A percentile compares a stretch with the other conserved stretches of the same genome.
These are phyloP conservation scores for Vaccinium corymbosum DNA, from an alignment of 148 eudicot species.

Conservation along the genomic window DNA sequence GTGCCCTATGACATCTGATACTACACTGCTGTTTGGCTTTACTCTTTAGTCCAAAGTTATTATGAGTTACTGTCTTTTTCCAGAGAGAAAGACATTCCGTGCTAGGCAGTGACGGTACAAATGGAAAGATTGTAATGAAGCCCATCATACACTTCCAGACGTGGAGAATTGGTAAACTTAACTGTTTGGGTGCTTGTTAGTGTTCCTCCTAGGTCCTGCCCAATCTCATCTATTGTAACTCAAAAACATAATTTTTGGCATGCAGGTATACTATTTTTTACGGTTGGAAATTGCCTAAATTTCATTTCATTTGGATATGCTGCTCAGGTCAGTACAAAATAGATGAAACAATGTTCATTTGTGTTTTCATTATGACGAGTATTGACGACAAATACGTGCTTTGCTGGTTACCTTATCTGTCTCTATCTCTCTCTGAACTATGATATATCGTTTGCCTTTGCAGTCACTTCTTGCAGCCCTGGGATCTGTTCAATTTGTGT, in stretches of 20 bases:
- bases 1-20: background rate
- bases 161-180: constrained; percentile 85
- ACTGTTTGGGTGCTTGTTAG: constrained; percentile 13
- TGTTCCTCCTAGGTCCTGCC: constrained; percentile 7
- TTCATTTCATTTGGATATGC: constrained; percentile 98
- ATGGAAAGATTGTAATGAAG: constrained; percentile 63
- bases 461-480: constrained; percentile 99
- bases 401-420: background rate
- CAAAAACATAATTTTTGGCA: constrained; percentile 15
- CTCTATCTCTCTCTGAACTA: constrained; percentile 1
- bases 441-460: constrained; percentile 16
- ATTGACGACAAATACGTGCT: background rate
- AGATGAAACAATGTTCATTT: background rate
- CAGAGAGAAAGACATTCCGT: constrained; percentile 68
- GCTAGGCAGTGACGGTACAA: constrained; percentile 49
- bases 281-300: constrained; percentile 91
- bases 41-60: constrained; percentile 6
- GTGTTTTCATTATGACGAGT: background rate
- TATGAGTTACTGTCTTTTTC: constrained; percentile 21
- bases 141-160: constrained; percentile 84
- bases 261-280: constrained; percentile 82
- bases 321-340: constrained; percentile 72
- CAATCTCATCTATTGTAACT: constrained; percentile 12
- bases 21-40: background rate
- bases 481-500: constrained; percentile 93